A percentile compares a stretch with the other conserved stretches of the same genome.
These are phyloP conservation scores for Taiwanofungus camphoratus DNA, from an alignment of 1,284 basidiomycete species.

Conservation along the genomic window DNA sequence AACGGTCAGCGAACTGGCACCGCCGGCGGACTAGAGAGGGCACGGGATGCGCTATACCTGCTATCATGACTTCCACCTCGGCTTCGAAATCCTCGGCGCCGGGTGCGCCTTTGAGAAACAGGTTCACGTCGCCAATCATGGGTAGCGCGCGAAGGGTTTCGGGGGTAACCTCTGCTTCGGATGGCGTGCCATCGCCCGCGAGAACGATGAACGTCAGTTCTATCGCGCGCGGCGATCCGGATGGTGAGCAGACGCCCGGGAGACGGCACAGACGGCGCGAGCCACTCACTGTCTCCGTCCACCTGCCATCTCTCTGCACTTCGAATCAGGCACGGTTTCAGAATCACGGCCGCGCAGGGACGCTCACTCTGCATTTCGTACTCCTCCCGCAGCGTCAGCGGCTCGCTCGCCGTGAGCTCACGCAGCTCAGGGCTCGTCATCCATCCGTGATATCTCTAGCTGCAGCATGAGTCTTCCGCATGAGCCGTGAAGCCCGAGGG, in stretches of 20 bases:
- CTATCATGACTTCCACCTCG: slow-evolving; percentile 83
- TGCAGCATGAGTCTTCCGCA: slow-evolving; percentile 1
- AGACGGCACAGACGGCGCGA: slow-evolving; percentile 8
- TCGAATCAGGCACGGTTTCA: slow-evolving; percentile 1
- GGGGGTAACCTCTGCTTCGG: slow-evolving; percentile 7
- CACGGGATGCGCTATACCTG: slow-evolving; percentile 36
- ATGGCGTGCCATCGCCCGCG: slow-evolving; percentile 35
- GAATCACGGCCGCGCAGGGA: background rate
- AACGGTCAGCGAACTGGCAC: slow-evolving; percentile 6
- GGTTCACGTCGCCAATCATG: slow-evolving; percentile 92
- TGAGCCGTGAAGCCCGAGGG: background rate
- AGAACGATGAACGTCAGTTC: slow-evolving; percentile 92
- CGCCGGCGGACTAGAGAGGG: background rate
- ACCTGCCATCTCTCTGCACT: slow-evolving; percentile 73
- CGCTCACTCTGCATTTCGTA: slow-evolving; percentile 86
- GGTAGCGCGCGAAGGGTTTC: slow-evolving; percentile 39
- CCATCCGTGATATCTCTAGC: slow-evolving; percentile 86
- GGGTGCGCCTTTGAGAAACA: slow-evolving; percentile 68
- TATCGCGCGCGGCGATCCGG: slow-evolving; percentile 22
- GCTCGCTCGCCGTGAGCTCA: slow-evolving; percentile 83
- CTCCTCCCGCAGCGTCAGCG: slow-evolving; percentile 79
- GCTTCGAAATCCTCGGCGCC: slow-evolving; percentile 44
- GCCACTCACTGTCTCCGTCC: slow-evolving; percentile 76
- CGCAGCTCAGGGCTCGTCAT: slow-evolving; percentile 78
- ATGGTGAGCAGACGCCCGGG: slow-evolving; percentile 7